These are phyloP conservation scores for Neospermospora avenae DNA, from an alignment of 2,329 filamentous ascomycete species.

Conservation along the genomic window DNA sequence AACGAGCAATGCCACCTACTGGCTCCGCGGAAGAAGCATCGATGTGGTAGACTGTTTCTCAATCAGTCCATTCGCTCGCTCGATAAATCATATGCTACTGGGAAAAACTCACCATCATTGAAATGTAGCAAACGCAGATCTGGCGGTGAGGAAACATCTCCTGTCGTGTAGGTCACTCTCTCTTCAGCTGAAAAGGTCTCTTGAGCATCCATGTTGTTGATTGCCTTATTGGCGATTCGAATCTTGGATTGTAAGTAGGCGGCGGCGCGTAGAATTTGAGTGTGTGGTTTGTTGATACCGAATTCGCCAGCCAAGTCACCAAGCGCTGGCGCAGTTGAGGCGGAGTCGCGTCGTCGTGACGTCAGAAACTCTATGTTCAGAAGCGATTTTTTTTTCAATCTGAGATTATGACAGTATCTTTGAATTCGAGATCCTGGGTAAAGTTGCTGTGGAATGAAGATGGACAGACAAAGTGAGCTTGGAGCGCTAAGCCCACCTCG, in stretches of 20 bases:
- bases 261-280: background rate
- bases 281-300: background rate
- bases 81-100: background rate
- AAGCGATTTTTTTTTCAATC: background rate
- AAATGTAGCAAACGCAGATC: constrained; percentile 18
- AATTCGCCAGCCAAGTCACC: background rate
- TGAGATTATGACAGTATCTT: background rate
- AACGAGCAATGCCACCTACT: constrained; percentile 18
- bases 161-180: constrained; percentile 10
- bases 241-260: background rate
- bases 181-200: constrained; percentile 8
- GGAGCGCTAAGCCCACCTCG: background rate
- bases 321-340: background rate
- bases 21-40: constrained; percentile 19
- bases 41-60: constrained; percentile 14
- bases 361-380: background rate
- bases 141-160: constrained; percentile 12
- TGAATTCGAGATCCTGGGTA: background rate
- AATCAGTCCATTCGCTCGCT: background rate
- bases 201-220: background rate
- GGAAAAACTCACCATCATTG: constrained; percentile 11
- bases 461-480: background rate
- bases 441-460: background rate
- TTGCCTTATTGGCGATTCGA: background rate
- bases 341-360: background rate